Evolutionary conservation across 768 basidiomycete genomes (phyloP).

Genomic region (Mycena albidolilacea): DNA sequence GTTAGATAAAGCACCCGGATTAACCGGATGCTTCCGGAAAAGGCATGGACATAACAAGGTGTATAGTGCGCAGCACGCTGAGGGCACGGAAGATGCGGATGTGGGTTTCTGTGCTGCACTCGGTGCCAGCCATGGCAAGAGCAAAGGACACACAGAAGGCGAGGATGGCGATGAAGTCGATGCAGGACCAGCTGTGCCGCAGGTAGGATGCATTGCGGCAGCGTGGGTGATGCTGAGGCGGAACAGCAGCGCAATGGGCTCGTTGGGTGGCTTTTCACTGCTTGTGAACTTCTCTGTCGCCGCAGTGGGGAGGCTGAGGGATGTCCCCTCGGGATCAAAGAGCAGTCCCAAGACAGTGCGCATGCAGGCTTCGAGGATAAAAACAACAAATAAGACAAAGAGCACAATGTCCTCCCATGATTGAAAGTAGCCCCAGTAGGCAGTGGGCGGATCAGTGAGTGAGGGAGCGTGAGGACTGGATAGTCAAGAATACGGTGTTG

Average conservation of each 20-base stretch:
- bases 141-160: slow-evolving; percentile 90
- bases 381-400: slow-evolving; percentile 87
- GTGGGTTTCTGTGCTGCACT: slow-evolving; percentile 73
- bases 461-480: slow-evolving; percentile 80
- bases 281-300: background rate
- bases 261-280: slow-evolving; percentile 47
- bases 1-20: too few relatives aligned
- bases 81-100: slow-evolving; percentile 92
- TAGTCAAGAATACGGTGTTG: slow-evolving; percentile 85
- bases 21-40: too few relatives aligned
- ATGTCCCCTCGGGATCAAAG: slow-evolving; percentile 83
- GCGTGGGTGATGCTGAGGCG: slow-evolving; percentile 70
- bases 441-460: slow-evolving; percentile 61
- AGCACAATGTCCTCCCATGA: slow-evolving; percentile 91
- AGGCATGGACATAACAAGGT: too few relatives aligned
- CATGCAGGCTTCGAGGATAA: slow-evolving; percentile 90
- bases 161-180: slow-evolving; percentile 89
- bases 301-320: slow-evolving; percentile 54
- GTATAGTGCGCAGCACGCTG: slow-evolving; percentile 88
- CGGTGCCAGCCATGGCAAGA: slow-evolving; percentile 77
- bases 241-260: slow-evolving; percentile 72
- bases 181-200: slow-evolving; percentile 92
- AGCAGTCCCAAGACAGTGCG: slow-evolving; percentile 93
- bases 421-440: slow-evolving; percentile 82
- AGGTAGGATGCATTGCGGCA: slow-evolving; percentile 86